phyloP scores from a whole-genome alignment of 1,284 basidiomycete species.

The Tilletia walkeri region DNA sequence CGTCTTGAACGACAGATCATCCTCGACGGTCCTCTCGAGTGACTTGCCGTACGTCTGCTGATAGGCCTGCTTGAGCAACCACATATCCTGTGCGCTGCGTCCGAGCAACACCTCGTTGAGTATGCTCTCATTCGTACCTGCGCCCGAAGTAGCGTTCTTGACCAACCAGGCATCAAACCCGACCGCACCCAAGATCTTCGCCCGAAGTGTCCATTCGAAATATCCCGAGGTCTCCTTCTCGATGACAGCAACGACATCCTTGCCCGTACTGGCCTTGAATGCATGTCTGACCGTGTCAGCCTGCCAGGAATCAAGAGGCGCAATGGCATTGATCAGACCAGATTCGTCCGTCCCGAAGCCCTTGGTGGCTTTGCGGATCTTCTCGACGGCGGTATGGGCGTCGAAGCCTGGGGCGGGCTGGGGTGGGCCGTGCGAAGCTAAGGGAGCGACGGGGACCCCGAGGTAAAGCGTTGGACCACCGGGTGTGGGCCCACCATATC shows the following conservation, averaged over 20 bases:
- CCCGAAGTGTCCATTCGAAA: conserved; percentile 44
- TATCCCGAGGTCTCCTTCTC: conserved; percentile 53
- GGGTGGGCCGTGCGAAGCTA: conserved; percentile 20
- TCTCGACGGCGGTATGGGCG: conserved; percentile 42
- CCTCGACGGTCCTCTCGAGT: conserved; percentile 51
- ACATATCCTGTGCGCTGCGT: conserved; percentile 48
- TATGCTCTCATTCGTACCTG: conserved; percentile 52
- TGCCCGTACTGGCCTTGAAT: conserved; percentile 49
- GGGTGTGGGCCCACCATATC: background rate
- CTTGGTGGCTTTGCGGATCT: conserved; percentile 52
- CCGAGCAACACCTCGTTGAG: conserved; percentile 53
- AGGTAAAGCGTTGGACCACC: conserved; percentile 29
- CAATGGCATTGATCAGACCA: conserved; percentile 40
- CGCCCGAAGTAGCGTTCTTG: conserved; percentile 47
- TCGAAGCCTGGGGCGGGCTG: conserved; percentile 48
- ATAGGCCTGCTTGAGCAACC: conserved; percentile 50
- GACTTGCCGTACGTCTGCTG: conserved; percentile 39
- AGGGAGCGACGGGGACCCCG: conserved; percentile 41
- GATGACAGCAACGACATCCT: conserved; percentile 44
- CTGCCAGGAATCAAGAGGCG: conserved; percentile 45
- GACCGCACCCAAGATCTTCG: conserved; percentile 48
- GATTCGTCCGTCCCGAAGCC: conserved; percentile 51
- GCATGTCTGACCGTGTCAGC: conserved; percentile 42
- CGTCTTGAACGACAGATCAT: conserved; percentile 53
- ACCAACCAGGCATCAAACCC: conserved; percentile 49